These are phyloP conservation scores for Coemansia sp. DNA, from an alignment of 371 early-diverging fungal genomes.

Conservation along the genomic window DNA sequence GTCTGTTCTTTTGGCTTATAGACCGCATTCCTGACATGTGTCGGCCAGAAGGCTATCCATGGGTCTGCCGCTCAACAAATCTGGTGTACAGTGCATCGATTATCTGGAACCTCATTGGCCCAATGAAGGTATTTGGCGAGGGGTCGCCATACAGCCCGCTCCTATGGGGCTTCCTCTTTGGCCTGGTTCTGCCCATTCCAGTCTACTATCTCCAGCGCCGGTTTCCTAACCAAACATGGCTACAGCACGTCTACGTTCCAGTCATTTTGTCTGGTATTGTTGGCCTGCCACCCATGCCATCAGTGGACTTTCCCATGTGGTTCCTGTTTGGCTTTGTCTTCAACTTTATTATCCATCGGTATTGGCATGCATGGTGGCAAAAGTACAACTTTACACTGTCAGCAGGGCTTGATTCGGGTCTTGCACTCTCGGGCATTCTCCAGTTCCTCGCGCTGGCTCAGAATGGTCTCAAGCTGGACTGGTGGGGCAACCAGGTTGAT, in stretches of 20 bases:
- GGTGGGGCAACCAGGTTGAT: slow-evolving; percentile 54
- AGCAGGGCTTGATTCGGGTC: slow-evolving; percentile 73
- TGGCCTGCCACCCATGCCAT: slow-evolving; percentile 61
- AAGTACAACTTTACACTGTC: slow-evolving; percentile 74
- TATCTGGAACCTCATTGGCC: slow-evolving; percentile 75
- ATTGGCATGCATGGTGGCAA: slow-evolving; percentile 63
- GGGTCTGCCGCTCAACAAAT: slow-evolving; percentile 63
- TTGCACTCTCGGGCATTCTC: slow-evolving; percentile 53
- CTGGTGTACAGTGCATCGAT: slow-evolving; percentile 68
- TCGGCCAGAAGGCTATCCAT: slow-evolving; percentile 58
- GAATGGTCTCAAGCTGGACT: slow-evolving; percentile 48
- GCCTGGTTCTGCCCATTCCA: slow-evolving; percentile 61
- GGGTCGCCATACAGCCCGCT: slow-evolving; percentile 59
- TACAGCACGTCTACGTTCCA: slow-evolving; percentile 65
- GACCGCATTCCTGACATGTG: slow-evolving; percentile 61
- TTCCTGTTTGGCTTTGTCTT: slow-evolving; percentile 64
- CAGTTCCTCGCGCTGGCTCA: slow-evolving; percentile 51
- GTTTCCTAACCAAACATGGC: slow-evolving; percentile 52
- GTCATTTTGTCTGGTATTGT: slow-evolving; percentile 60
- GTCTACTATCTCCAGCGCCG: slow-evolving; percentile 56
- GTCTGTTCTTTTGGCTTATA: slow-evolving; percentile 67
- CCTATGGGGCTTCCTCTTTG: slow-evolving; percentile 65
- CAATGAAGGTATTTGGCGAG: slow-evolving; percentile 64
- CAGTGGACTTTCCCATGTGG: slow-evolving; percentile 65
- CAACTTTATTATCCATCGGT: slow-evolving; percentile 60